Conservation (phyloP, 306 rosid genomes). For the Boehmeria nivea region DNA sequence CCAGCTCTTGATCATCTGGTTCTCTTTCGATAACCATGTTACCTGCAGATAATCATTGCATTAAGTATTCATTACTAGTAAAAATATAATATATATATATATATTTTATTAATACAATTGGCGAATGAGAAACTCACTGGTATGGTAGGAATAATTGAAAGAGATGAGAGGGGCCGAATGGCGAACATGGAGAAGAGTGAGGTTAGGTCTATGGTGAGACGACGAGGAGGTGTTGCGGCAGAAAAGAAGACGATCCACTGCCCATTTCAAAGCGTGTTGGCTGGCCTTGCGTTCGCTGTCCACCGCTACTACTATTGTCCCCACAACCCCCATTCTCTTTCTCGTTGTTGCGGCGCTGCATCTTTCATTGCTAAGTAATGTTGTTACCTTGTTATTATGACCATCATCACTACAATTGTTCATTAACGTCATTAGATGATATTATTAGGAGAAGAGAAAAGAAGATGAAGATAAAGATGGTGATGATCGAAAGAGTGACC, state of each 20-base stretch:
- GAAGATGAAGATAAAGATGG: too few relatives aligned
- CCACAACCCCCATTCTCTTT: not conserved
- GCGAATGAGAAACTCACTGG: not conserved
- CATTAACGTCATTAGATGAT: too few relatives aligned
- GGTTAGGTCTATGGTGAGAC: not conserved
- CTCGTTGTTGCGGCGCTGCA: not conserved
- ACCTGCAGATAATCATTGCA: not conserved
- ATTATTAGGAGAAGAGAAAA: too few relatives aligned
- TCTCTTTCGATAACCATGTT: slow-evolving; percentile 1
- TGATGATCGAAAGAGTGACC: too few relatives aligned
- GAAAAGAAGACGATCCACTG: slow-evolving; percentile 15
- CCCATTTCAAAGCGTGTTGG: slow-evolving; percentile 35
- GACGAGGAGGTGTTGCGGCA: not conserved
- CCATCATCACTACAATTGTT: too few relatives aligned
- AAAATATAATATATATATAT: too few relatives aligned
- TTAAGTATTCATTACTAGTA: not conserved
- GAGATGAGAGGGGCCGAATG: not conserved
- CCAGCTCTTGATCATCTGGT: slow-evolving; percentile 1
- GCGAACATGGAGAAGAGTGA: slow-evolving; percentile 32
- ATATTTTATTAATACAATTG: too few relatives aligned
- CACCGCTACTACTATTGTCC: slow-evolving; percentile 27
- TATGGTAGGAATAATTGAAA: not conserved
- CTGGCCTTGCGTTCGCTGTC: slow-evolving; percentile 23
- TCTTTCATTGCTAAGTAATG: too few relatives aligned
- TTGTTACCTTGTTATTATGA: too few relatives aligned